Conservation (phyloP, 257 asterid genomes). For the Salvia hispanica region DNA sequence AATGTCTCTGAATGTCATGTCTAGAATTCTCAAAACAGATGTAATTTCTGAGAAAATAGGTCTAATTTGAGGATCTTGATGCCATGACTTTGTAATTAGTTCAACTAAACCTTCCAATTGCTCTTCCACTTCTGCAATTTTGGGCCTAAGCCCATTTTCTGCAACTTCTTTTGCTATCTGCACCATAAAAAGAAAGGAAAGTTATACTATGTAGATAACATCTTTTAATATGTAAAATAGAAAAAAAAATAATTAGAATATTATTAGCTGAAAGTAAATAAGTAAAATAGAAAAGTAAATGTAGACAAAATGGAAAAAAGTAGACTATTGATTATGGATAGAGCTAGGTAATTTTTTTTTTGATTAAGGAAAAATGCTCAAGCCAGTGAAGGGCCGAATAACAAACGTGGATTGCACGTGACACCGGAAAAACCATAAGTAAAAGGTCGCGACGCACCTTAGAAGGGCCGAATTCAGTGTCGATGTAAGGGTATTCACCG, state of each 20-base stretch:
- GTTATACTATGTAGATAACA: too few species aligned
- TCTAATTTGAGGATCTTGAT: slow-evolving; percentile 55
- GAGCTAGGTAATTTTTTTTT: too few species aligned
- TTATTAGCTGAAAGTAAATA: too few species aligned
- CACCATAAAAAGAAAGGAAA: neutral
- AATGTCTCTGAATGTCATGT: slow-evolving; percentile 31
- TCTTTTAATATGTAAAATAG: too few species aligned
- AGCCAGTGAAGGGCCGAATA: too few species aligned
- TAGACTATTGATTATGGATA: too few species aligned
- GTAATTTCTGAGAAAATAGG: slow-evolving; percentile 60
- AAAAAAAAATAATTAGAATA: too few species aligned
- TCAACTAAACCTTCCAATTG: slow-evolving; percentile 42
- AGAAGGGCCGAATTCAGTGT: slow-evolving; percentile 62
- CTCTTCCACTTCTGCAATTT: slow-evolving; percentile 39
- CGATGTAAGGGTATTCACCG: slow-evolving; percentile 65
- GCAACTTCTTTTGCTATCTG: slow-evolving; percentile 71
- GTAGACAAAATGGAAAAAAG: too few species aligned
- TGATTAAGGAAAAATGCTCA: too few species aligned
- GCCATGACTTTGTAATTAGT: slow-evolving; percentile 55
- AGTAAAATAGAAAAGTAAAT: too few species aligned
- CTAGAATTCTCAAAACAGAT: slow-evolving; percentile 42
- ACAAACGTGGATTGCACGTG: too few species aligned
- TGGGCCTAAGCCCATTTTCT: slow-evolving; percentile 66
- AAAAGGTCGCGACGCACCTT: slow-evolving; percentile 36
- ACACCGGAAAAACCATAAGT: too few species aligned